These are phyloP conservation scores for Apiosordaria backusii DNA, from an alignment of 495 filamentous ascomycete species.

Conservation along the genomic window DNA sequence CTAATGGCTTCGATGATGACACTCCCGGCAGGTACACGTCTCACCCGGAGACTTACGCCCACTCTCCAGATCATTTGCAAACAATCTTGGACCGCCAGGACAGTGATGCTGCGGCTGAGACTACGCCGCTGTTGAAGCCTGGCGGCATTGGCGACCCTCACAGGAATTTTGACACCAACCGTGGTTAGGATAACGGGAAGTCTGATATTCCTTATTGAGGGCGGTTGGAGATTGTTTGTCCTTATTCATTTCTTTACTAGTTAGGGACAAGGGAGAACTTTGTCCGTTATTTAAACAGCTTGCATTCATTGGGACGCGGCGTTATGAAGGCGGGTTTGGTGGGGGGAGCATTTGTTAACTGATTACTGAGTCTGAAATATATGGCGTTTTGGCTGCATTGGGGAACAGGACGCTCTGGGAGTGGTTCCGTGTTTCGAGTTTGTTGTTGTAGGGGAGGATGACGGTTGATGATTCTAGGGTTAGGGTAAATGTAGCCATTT, in stretches of 20 bases:
- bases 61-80: slow-evolving; percentile 41
- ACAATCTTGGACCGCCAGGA: slow-evolving; percentile 41
- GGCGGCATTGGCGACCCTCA: slow-evolving; percentile 36
- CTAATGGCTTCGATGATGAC: slow-evolving; percentile 33
- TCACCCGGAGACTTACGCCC: slow-evolving; percentile 39
- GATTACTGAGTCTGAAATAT: background rate
- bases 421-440: background rate
- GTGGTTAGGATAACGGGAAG: slow-evolving; percentile 21
- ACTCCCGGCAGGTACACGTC: slow-evolving; percentile 38
- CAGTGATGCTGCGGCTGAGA: slow-evolving; percentile 40
- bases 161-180: slow-evolving; percentile 28
- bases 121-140: slow-evolving; percentile 40
- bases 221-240: background rate
- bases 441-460: no score
- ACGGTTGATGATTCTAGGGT: background rate
- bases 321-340: background rate
- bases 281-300: background rate
- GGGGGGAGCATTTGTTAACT: background rate
- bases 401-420: background rate
- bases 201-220: slow-evolving; percentile 14
- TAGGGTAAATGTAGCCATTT: background rate
- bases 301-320: background rate
- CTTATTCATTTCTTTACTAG: background rate
- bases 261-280: background rate
- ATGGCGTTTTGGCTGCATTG: background rate